Evolutionary conservation across 257 asterid species (phyloP), one percentile per base, ranked within the genome.

Genomic region (Echium plantagineum): DNA sequence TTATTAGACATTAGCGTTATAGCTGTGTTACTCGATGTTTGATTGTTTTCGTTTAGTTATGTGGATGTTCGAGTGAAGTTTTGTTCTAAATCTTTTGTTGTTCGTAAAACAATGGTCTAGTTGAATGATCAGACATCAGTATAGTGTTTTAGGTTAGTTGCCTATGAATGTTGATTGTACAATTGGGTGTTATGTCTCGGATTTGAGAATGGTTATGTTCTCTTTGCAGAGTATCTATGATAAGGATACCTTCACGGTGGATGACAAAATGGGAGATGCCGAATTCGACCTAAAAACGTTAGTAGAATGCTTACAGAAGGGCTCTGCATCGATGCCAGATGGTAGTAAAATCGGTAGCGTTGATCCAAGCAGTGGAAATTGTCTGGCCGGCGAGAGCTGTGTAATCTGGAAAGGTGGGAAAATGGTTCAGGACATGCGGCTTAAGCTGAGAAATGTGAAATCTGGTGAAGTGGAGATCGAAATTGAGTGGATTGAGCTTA

Each of bases 171-270:
- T 42, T 42, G 4, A 28, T 0, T 28, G 32, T 28, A 28, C 32
- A 28, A 28, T 28, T 28, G 49, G 49, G 15, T 42, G 9, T 35
- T 9, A 35, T 35, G 49, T 42, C 49, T 42, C 49, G 6, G 10
- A 16, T 18, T n/a, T 18, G 21, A 53, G n/a, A 53, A 53, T 53
- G 21, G 0, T 5, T 7, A 26, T 63, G 12, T 54, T 21, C 56
- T 5, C 26, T 19, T 49, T 64, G 20, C 77, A 90, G 96, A 62
- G 57, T 1, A 90, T 90, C 21, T 85, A 69, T 61, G 96, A 90
- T 69, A 83, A 83, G 60, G 97, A 90, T 76, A 90, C 95, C 10
- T 87, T 90, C 74, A 74, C 83, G 5, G 82, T n/a, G 2, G 96
- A 90, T 20, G 97, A 90, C 72, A 71, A 70, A 74, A 85, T 87